Percentiles rank a stretch among this genome's conserved stretches.
Conservation (phyloP, 1,284 basidiomycete species). For the Heterobasidion occidentale region DNA sequence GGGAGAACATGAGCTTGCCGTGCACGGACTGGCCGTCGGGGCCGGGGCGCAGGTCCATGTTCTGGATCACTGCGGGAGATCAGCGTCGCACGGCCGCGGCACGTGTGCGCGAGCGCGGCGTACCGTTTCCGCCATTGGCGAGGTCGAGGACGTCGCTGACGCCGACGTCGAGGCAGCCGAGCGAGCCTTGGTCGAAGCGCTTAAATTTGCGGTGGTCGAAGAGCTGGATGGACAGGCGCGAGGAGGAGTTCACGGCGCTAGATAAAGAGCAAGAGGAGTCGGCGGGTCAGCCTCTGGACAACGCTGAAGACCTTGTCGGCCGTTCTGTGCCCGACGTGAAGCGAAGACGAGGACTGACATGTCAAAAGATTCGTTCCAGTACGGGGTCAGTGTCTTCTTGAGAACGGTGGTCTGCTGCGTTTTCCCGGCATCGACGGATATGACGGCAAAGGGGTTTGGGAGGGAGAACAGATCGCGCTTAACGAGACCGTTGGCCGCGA, state of each 20-base stretch:
- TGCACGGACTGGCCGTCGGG: constrained; percentile 83
- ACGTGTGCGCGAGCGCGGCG: constrained; percentile 11
- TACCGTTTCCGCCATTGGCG: constrained; percentile 74
- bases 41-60: constrained; percentile 70
- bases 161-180: constrained; percentile 86
- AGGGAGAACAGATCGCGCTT: constrained; percentile 90
- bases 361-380: constrained; percentile 94
- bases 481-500: constrained; percentile 80
- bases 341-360: constrained; percentile 44
- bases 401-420: constrained; percentile 85
- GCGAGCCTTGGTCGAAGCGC: constrained; percentile 90
- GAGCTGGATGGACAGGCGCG: constrained; percentile 89
- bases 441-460: constrained; percentile 94
- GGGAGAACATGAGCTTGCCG: constrained; percentile 78
- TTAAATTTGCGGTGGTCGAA: constrained; percentile 98
- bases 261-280: constrained; percentile 1
- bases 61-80: background rate
- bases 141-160: constrained; percentile 80
- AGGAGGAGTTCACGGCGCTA: constrained; percentile 79
- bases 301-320: too few relatives aligned
- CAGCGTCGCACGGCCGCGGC: background rate
- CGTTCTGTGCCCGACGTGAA: too few relatives aligned
- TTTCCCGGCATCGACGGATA: constrained; percentile 94
- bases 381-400: constrained; percentile 80
- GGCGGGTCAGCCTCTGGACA: background rate